These are phyloP conservation scores for Colletotrichum musicola DNA, from an alignment of 2,329 filamentous ascomycete species.

Conservation along the genomic window DNA sequence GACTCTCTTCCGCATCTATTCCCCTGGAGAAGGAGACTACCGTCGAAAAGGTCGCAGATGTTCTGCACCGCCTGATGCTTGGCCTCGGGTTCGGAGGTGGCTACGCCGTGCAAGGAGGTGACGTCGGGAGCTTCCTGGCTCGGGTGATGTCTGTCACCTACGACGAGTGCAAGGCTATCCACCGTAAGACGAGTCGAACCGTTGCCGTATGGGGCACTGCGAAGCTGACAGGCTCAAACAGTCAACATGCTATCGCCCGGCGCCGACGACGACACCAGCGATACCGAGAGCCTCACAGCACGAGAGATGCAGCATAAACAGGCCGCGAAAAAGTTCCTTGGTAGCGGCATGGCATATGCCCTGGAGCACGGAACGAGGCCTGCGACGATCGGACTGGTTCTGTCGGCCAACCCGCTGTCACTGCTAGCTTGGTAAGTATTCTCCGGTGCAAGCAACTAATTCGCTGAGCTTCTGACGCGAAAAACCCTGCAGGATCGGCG, in stretches of 20 bases:
- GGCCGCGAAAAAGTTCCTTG: not conserved
- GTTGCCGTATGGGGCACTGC: not conserved
- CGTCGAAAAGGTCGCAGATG: conserved; percentile 49
- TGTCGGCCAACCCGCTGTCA: conserved; percentile 66
- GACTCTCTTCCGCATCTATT: conserved; percentile 56
- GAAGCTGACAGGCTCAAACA: not conserved
- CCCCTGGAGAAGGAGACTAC: conserved; percentile 45
- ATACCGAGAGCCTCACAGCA: not conserved
- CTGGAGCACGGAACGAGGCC: conserved; percentile 66
- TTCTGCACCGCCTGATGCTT: conserved; percentile 65
- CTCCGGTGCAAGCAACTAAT: not conserved
- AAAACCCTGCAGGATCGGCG: conserved; percentile 58
- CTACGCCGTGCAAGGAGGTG: conserved; percentile 70
- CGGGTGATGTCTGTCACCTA: conserved; percentile 56
- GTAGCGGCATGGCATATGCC: conserved; percentile 61
- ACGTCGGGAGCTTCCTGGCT: conserved; percentile 62
- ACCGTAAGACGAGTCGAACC: conserved; percentile 28
- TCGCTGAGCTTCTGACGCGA: not conserved
- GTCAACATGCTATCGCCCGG: conserved; percentile 21
- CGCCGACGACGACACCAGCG: not conserved
- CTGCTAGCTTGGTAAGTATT: conserved; percentile 63
- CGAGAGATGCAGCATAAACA: conserved; percentile 17
- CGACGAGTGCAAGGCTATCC: conserved; percentile 60
- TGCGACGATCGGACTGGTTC: conserved; percentile 66
- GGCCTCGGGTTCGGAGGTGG: conserved; percentile 63